Base-by-base conservation (phyloP, 495 filamentous ascomycete genomes). In the Aspergillus indologenus region DNA sequence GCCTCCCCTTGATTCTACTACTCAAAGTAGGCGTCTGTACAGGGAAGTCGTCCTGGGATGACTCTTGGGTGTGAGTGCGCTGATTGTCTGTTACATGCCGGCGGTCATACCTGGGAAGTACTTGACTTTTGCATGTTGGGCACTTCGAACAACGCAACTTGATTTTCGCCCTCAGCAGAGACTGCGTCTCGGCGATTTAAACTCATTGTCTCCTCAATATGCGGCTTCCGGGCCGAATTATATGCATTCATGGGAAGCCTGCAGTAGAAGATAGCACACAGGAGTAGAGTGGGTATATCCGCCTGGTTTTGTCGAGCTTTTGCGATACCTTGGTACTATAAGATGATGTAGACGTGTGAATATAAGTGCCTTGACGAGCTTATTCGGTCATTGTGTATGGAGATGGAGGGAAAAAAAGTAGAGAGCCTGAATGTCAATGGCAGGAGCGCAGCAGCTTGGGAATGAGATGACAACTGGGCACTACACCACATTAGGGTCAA, bases 161-260 rank as follows among this genome's bases (percentile, higher is more conserved):
- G 65, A 44, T 53, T 46, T 17, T 71, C 62, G 44, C 64, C 34
- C 57, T 66, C 68, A 29, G 67, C 54, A 45, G 62, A 62, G 44
- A 62, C 45, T 22, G 60, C 56, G 57, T 72, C 52, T 54, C 74
- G 68, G 55, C 70, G 71, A 66, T 78, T 66, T 51, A 78, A 60
- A 54, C 74, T 75, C 75, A 78, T 78, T 17, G 8, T 29, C n/a
- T 50, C 12, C 15, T 23, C 47, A 48, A 19, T 22, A 48, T 23
- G 18, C 5, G 1, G 14, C 3, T 6, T 22, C 45, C 20, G 5
- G 20, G 26, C 26, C 9, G 26, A 29, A 4, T 3, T 4, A 3
- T 4, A 9, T 4, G 26, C 26, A 48, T 2, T 5, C 45, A 14
- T 48, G 12, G 20, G 5, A 23, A 22, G 18, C 20, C 5, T 11